These are phyloP conservation scores for Diaporthe vexans DNA, from an alignment of 2,329 filamentous ascomycete genomes.

Conservation along the genomic window DNA sequence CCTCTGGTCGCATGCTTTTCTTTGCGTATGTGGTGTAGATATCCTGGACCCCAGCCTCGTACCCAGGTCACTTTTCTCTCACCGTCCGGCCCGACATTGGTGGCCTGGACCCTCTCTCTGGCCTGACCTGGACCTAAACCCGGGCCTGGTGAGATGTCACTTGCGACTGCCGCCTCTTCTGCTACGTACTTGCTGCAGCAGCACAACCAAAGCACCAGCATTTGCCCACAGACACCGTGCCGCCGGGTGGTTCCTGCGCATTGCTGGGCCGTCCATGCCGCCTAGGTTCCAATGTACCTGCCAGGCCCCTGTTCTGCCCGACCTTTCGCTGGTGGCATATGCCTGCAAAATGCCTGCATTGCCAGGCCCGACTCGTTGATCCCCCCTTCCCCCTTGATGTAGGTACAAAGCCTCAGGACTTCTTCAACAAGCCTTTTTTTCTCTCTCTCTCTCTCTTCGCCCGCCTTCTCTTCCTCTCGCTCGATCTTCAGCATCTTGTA, in stretches of 20 bases:
- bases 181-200: background rate
- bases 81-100: conserved; percentile 25
- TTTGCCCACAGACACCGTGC: conserved; percentile 10
- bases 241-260: conserved; percentile 18
- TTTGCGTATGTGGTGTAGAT: background rate
- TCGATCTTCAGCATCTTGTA: conserved; percentile 29
- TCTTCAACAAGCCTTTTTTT: conserved; percentile 9
- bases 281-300: conserved; percentile 16
- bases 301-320: conserved; percentile 24
- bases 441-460: conserved; percentile 6
- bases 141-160: conserved; percentile 4
- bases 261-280: conserved; percentile 22
- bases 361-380: conserved; percentile 33
- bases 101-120: background rate
- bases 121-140: background rate
- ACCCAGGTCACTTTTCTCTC: background rate
- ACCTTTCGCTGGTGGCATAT: conserved; percentile 11
- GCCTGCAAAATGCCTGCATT: conserved; percentile 26
- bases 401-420: conserved; percentile 38
- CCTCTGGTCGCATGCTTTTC: conserved; percentile 12
- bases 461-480: conserved; percentile 20
- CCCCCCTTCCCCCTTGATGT: conserved; percentile 38
- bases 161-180: background rate
- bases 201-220: background rate
- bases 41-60: background rate